Base-by-base conservation (phyloP, 805 yeast genomes). In the Sungouiozyma intestinalis region DNA sequence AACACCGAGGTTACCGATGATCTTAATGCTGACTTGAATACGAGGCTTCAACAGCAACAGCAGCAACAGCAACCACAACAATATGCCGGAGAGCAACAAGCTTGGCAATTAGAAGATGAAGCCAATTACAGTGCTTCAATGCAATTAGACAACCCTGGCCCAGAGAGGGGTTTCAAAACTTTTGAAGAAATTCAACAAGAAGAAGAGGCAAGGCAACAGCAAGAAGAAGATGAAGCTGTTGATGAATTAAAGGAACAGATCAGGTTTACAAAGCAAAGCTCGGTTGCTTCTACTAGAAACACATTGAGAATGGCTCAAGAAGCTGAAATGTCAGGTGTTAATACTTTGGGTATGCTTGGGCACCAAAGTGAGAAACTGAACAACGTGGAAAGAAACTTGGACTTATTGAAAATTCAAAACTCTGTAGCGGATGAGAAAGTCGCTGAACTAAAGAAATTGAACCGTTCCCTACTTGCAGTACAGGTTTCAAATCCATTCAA, bases 341-440 rank as follows among this genome's bases (percentile, higher is more conserved):
- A 90, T 58, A 82, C 97, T 0, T 64, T 90, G 48, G 97, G 96
- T 21, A 77, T 85, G 77, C 71, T 92, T 39, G 98, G 98, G 19
- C 76, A 88, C n/a, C 97, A 92, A 62, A 79, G 92, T 44, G 96
- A 87, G 58, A 71, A 85, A 39, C 68, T 92, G 48, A 84, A 81
- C 60, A 77, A 76, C 54, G 79, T 88, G 16, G 96, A 92, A 58
- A 76, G 76, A 49, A 80, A 80, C 49, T 66, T 90, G 50, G 76
- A 83, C 41, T 65, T 84, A 42, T 85, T 94, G 40, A 82, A 79
- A 45, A 80, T 85, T 3, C 95, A 87, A 58, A 84, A 85, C 45
- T 69, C 78, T 51, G 74, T 84, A 42, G 94, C 94, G 4, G 87
- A 82, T 48, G 85, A 79, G 35, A 84, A 85, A 60, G 90, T 90